Evolutionary conservation across 352 stramenopile genomes (phyloP), one percentile per base, ranked within the genome.

Genomic region (Pythium grandisporangium): DNA sequence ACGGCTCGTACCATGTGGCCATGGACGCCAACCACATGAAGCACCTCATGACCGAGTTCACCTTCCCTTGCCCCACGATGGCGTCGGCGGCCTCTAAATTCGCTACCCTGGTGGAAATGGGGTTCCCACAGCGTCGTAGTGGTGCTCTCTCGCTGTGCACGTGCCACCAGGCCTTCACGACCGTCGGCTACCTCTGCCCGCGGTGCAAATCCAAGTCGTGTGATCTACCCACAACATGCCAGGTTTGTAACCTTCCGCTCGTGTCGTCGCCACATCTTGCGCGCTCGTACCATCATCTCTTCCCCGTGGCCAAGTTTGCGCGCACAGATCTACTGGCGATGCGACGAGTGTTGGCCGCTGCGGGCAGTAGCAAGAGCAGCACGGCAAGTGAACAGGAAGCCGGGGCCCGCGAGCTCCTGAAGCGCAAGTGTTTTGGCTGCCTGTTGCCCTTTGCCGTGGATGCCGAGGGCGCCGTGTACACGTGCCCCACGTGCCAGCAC

Each of bases 251-350:
- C 49, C 58, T 99, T 40, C 89, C 96, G 48, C 70, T 99, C n/a
- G 93, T 93, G 24, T 88, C 96, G 42, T 97, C 94, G 30, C 93
- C 95, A n/a, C 95, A 99, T 58, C 74, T 99, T 13, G 95, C 95
- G 47, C 73, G 95, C 17, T 98, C 88, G 5, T 99, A 98, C 70
- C 96, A 99, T 62, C 96, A 99, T 66, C 76, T 99, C 40, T 99
- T 99, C 55, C 95, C 95, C 3, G 88, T 99, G 7, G 68, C 78
- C 38, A 93, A 93, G 36, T 99, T 98, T 66, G 55, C 80, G 12
- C 89, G 95, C 59, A 71, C 59, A 8, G 56, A 64, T 13, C 37
- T 84, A 29, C 38, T 25, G 39, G 40, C 29, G 20, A 50, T 49
- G 5, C 46, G 48, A 24, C 38, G 19, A 12, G 11, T 2, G 6